phyloP scores from a whole-genome alignment of 179 eudicot genomes.

The Amaranthus tricolor region DNA sequence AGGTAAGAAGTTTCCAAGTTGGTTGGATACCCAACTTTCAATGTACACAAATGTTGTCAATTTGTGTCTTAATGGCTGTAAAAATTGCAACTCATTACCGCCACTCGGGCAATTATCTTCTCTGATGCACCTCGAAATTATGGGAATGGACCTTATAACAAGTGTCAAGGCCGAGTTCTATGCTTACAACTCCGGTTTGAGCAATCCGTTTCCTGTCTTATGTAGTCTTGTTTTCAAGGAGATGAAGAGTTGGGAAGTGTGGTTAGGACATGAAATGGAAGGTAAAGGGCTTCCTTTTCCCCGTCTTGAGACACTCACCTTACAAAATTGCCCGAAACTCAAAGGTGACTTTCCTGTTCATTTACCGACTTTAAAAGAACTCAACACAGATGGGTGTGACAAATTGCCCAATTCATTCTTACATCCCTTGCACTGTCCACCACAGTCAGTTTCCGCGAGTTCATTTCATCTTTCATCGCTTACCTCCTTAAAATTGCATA shows the following conservation, averaged over 20 bases:
- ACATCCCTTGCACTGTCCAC: not conserved
- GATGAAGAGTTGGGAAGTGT: constrained; percentile 25
- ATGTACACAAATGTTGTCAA: not conserved
- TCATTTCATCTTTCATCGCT: constrained; percentile 5
- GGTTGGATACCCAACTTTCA: constrained; percentile 20
- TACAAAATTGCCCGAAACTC: constrained; percentile 24
- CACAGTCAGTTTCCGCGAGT: not conserved
- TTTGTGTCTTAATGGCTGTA: constrained; percentile 16
- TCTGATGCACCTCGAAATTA: constrained; percentile 23
- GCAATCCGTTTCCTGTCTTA: constrained; percentile 26
- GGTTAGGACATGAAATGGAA: constrained; percentile 15
- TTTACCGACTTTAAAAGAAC: constrained; percentile 9
- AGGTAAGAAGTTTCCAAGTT: constrained; percentile 24
- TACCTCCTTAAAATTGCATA: not conserved
- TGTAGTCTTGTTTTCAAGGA: constrained; percentile 10
- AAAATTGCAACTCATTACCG: constrained; percentile 26
- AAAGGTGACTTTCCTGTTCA: constrained; percentile 19
- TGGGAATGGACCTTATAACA: constrained; percentile 24
- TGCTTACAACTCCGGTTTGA: not conserved
- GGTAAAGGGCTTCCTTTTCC: constrained; percentile 12
- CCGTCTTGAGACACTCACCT: constrained; percentile 15
- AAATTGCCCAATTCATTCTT: not conserved
- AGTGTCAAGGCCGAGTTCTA: constrained; percentile 30
- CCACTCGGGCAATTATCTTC: constrained; percentile 29
- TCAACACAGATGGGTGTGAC: constrained; percentile 7